Evolutionary conservation across 306 rosid genomes (phyloP).

Genomic region (Prosopis cineraria): DNA sequence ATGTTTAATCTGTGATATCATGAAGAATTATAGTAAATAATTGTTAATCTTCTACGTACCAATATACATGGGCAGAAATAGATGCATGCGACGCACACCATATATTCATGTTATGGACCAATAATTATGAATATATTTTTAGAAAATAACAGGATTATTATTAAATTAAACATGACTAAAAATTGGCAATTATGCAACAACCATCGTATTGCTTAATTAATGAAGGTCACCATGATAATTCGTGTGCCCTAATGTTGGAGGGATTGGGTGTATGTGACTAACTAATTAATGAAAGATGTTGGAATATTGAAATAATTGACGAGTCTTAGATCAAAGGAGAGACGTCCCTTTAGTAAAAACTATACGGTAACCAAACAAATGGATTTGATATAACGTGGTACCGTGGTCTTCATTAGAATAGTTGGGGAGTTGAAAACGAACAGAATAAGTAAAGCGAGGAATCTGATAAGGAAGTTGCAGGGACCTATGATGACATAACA

Average conservation of each 20-base stretch:
- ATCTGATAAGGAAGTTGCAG: constrained; percentile 32
- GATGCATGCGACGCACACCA: neutral
- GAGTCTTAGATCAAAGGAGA: constrained; percentile 57
- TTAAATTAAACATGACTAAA: neutral
- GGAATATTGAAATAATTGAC: constrained; percentile 32
- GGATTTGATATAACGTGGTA: constrained; percentile 43
- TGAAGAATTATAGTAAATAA: neutral
- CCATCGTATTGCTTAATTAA: constrained; percentile 37
- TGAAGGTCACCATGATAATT: constrained; percentile 27
- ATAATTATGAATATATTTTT: neutral
- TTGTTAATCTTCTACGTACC: neutral
- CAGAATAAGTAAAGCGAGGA: constrained; percentile 25
- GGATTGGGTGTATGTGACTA: neutral
- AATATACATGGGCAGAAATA: neutral
- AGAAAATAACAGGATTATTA: constrained; percentile 12
- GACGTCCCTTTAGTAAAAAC: constrained; percentile 61
- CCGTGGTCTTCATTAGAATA: constrained; percentile 31
- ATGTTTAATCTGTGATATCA: neutral
- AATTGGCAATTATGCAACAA: constrained; percentile 41
- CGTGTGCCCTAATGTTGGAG: neutral
- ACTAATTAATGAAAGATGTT: constrained; percentile 30
- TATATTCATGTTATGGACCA: neutral
- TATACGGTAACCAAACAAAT: constrained; percentile 57
- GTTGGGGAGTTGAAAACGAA: constrained; percentile 33
- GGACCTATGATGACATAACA: constrained; percentile 32